These are phyloP conservation scores for Cystobasidium sp. DNA, from an alignment of 1,284 basidiomycete genomes.

Conservation along the genomic window DNA sequence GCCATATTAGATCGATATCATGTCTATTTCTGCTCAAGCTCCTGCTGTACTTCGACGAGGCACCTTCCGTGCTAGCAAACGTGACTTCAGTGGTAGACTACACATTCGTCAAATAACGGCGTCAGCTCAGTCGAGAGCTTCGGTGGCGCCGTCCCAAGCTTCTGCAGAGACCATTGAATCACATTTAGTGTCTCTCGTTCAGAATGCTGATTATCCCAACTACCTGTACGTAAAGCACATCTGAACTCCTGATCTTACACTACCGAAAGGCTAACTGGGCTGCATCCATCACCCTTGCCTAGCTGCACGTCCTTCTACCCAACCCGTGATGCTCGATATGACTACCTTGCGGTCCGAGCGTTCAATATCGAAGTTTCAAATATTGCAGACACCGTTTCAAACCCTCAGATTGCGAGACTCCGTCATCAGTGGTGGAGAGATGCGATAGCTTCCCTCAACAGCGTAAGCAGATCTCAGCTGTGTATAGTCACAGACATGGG, in stretches of 20 bases:
- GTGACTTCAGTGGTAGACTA: no score
- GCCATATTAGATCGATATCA: no score
- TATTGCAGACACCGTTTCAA: constrained; percentile 77
- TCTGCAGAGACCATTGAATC: constrained; percentile 21
- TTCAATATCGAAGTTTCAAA: constrained; percentile 88
- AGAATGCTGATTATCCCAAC: constrained; percentile 35
- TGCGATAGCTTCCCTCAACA: constrained; percentile 60
- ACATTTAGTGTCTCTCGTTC: constrained; percentile 28
- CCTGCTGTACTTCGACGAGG: no score
- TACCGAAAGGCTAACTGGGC: neutral
- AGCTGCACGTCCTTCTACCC: constrained; percentile 71
- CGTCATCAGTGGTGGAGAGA: constrained; percentile 93
- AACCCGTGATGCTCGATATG: constrained; percentile 63
- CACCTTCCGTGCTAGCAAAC: no score
- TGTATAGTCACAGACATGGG: neutral
- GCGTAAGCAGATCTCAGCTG: constrained; percentile 1
- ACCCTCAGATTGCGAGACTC: constrained; percentile 79
- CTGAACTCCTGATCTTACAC: no score
- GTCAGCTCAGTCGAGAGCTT: neutral
- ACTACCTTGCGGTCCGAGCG: constrained; percentile 80
- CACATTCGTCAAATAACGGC: no score
- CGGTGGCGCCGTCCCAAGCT: constrained; percentile 7
- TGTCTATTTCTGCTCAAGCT: no score
- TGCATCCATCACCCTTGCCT: neutral
- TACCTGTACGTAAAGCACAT: no score